Conservation (phyloP, 345 rosid genomes). For the Fremontodendron californicum region DNA sequence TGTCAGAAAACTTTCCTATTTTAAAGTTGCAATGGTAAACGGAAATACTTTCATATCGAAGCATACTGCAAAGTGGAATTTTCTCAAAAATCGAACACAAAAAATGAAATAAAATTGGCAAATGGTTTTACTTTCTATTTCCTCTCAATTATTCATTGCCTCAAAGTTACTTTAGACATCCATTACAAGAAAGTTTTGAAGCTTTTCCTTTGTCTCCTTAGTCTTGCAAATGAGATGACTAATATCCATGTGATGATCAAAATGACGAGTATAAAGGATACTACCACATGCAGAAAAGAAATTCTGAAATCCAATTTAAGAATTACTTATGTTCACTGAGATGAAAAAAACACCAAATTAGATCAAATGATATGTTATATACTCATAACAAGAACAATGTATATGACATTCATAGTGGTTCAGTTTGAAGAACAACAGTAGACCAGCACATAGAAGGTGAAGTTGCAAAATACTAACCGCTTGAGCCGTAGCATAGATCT, state of each 20-base stretch:
- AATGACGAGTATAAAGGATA: not conserved
- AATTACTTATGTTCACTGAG: not conserved
- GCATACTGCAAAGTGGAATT: not conserved
- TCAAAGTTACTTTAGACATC: not conserved
- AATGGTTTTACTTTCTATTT: not conserved
- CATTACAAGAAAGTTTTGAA: not conserved
- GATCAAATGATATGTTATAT: not conserved
- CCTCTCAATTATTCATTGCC: not conserved
- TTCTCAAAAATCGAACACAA: not conserved
- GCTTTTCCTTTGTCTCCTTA: not conserved
- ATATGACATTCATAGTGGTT: not conserved
- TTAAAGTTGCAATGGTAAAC: too few species aligned
- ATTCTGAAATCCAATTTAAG: not conserved
- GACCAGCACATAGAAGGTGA: not conserved
- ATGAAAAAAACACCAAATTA: not conserved
- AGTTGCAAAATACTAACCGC: constrained; percentile 53
- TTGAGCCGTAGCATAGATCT: constrained; percentile 75
- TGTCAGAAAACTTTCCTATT: not conserved
- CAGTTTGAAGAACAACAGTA: not conserved
- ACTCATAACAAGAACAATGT: not conserved
- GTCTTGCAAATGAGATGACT: not conserved
- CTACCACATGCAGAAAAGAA: not conserved
- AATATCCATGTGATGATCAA: not conserved
- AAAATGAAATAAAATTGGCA: not conserved
- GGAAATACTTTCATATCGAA: not conserved